phyloP scores from a whole-genome alignment of 495 filamentous ascomycete species.

The Glutinoglossum americanum region DNA sequence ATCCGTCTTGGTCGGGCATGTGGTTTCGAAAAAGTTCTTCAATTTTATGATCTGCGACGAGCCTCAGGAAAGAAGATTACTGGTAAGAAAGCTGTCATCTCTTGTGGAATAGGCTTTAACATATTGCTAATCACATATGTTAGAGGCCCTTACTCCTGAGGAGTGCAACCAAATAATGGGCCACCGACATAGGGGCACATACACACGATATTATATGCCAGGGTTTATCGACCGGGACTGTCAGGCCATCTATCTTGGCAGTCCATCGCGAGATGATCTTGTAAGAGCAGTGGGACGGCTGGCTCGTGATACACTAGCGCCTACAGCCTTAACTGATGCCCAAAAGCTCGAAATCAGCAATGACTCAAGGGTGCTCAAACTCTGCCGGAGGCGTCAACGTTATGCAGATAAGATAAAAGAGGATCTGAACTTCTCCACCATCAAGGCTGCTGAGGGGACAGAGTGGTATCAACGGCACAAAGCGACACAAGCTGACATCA shows the following conservation, averaged over 20 bases:
- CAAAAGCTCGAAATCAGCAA: constrained; percentile 5
- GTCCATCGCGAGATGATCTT: constrained; percentile 5
- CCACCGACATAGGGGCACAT: constrained; percentile 3
- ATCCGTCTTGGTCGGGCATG: constrained; percentile 2
- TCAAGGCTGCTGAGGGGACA: constrained; percentile 7
- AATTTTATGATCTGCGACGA: constrained; percentile 7
- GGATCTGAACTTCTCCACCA: constrained; percentile 4
- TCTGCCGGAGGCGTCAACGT: not conserved
- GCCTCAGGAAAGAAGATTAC: constrained; percentile 9
- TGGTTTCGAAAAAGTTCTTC: constrained; percentile 4
- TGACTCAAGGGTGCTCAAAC: not conserved
- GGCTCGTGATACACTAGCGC: constrained; percentile 4
- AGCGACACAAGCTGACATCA: constrained; percentile 2
- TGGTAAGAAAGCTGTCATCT: constrained; percentile 5
- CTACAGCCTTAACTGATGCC: constrained; percentile 3
- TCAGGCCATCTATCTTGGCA: constrained; percentile 9
- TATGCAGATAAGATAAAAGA: constrained; percentile 3
- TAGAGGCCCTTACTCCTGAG: constrained; percentile 1
- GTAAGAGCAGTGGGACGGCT: constrained; percentile 6
- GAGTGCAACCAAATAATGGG: constrained; percentile 8
- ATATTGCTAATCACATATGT: not conserved
- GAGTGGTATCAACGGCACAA: constrained; percentile 6
- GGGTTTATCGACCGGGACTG: constrained; percentile 4
- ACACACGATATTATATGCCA: constrained; percentile 8
- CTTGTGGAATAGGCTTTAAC: not conserved